These are phyloP conservation scores for Boletus barrowsii DNA, from an alignment of 768 basidiomycete genomes.

Conservation along the genomic window DNA sequence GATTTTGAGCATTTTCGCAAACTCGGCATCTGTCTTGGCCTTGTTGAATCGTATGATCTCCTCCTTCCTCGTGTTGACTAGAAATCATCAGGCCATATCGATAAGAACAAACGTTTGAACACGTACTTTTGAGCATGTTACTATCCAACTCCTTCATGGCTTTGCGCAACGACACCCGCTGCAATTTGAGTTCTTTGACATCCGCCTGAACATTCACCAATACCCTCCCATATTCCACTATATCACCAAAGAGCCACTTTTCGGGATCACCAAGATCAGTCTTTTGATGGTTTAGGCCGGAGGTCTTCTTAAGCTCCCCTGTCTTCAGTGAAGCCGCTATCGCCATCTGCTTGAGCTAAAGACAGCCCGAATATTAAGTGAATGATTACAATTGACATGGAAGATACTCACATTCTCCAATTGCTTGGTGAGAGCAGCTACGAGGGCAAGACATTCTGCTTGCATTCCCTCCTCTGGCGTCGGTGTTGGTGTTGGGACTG, in stretches of 20 bases:
- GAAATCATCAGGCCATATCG: not conserved
- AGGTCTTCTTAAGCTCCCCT: slow-evolving; percentile 35
- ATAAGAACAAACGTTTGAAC: not conserved
- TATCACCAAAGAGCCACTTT: slow-evolving; percentile 57
- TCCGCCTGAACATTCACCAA: slow-evolving; percentile 44
- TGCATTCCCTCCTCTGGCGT: slow-evolving; percentile 62
- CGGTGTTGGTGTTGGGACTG: slow-evolving; percentile 13
- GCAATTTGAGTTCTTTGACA: slow-evolving; percentile 44
- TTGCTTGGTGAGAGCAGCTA: slow-evolving; percentile 46
- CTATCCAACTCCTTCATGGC: slow-evolving; percentile 57
- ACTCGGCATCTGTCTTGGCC: slow-evolving; percentile 75
- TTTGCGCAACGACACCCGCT: slow-evolving; percentile 40
- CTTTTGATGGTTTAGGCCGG: slow-evolving; percentile 38
- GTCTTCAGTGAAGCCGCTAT: slow-evolving; percentile 36
- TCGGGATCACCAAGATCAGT: slow-evolving; percentile 44
- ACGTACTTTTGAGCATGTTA: slow-evolving; percentile 63
- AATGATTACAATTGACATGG: not conserved
- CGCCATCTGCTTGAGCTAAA: slow-evolving; percentile 46
- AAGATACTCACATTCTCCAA: slow-evolving; percentile 52
- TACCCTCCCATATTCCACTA: slow-evolving; percentile 45
- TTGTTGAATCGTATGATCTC: slow-evolving; percentile 78
- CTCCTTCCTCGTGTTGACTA: slow-evolving; percentile 79
- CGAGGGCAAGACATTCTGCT: slow-evolving; percentile 54
- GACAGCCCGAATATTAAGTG: not conserved
- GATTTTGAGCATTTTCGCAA: slow-evolving; percentile 68